phyloP scores from a whole-genome alignment of 116 monocot genomes.

The Posidonia oceanica region DNA sequence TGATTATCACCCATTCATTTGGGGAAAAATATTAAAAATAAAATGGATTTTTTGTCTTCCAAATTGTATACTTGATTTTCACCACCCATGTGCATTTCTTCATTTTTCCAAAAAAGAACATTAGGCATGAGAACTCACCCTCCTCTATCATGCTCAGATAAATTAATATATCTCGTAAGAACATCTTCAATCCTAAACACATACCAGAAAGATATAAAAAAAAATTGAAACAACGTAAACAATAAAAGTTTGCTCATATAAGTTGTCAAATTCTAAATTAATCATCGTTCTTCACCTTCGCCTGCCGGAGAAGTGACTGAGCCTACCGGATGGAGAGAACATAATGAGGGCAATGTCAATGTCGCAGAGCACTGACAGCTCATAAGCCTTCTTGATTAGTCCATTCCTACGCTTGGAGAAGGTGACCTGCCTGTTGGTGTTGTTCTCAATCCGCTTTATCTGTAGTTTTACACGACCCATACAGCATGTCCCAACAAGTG shows the following conservation, averaged over 20 bases:
- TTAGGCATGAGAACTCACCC: too few species aligned
- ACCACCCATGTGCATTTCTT: too few species aligned
- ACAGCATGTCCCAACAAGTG: too few species aligned
- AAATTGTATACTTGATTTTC: too few species aligned
- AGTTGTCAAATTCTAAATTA: too few species aligned
- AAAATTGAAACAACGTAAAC: background rate
- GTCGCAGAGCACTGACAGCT: constrained; percentile 67
- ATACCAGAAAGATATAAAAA: background rate
- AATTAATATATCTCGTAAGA: constrained; percentile 34
- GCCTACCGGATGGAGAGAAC: constrained; percentile 58
- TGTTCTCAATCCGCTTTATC: constrained; percentile 67
- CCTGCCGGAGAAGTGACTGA: constrained; percentile 51
- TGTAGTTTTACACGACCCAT: constrained; percentile 74
- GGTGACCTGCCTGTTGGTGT: constrained; percentile 61
- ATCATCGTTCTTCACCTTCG: constrained; percentile 21
- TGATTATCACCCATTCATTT: too few species aligned
- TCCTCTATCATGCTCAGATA: constrained; percentile 60
- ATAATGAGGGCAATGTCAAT: constrained; percentile 63
- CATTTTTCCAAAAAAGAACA: too few species aligned
- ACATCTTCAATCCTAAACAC: constrained; percentile 61
- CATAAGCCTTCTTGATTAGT: constrained; percentile 74
- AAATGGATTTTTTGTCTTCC: too few species aligned
- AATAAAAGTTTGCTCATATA: too few species aligned
- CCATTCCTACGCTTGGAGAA: constrained; percentile 78
- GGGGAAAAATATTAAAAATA: too few species aligned